Base-by-base conservation (phyloP, 2,329 filamentous ascomycete species). In the Cercospora janseana region DNA sequence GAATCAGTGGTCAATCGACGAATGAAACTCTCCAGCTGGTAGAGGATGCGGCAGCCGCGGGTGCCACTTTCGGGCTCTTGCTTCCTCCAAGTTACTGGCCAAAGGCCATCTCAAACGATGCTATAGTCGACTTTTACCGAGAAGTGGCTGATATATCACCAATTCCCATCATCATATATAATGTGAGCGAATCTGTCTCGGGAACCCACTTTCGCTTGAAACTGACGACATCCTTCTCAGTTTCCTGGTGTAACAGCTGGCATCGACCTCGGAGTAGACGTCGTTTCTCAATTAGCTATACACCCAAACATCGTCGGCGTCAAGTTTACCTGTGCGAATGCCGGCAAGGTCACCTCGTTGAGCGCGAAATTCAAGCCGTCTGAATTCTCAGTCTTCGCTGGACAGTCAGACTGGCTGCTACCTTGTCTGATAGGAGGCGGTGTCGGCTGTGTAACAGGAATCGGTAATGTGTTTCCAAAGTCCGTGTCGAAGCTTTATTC, bases 191-290 rank as follows among this genome's bases (percentile, higher is more conserved):
- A n/a, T 46, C 61, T 55, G 37, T 29, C 24, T 10, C 28, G 8
- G 6, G 13, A 34, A 10, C 6, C 6, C 6, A 34, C 6, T 8
- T 7, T 6, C 6, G 10, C 6, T 34, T 7, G 13, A 15, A 8
- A 34, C 31, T 34, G 13, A 34, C 31, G 6, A n/a, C n/a, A n/a
- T 13, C 13, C 9, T 18, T 9, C 7, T 12, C 27, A 86, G 66
- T 87, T 86, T 69, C 83, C 84, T 0, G 80, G 74, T 12, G 82
- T 87, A 12, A 85, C 80, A 61, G 83, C 83, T 55, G 83, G 83
- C 23, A 71, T 86, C 4, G 84, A 87, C 62, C 70, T 87, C 15
- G 82, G 85, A 64, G 83, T 81, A 2, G 82, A 81, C 49, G 75
- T 76, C 0, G 80, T 87, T 35, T 70, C 76, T 1, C 66, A 67